A percentile compares a stretch with the other conserved stretches of the same genome.
phyloP scores from a whole-genome alignment of 176 grass and related monocot species.

The Oryza nivara region DNA sequence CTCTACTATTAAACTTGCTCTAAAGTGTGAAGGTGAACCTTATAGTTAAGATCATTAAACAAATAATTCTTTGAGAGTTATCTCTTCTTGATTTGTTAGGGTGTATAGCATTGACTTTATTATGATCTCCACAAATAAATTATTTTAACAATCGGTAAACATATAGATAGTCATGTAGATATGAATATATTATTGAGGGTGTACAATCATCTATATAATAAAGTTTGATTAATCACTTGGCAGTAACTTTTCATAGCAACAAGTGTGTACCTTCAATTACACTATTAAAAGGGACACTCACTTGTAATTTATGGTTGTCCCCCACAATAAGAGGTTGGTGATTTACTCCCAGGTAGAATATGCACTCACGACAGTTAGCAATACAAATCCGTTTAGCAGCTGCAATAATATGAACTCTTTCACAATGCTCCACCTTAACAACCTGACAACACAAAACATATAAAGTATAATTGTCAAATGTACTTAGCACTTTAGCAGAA shows the following conservation, averaged over 20 bases:
- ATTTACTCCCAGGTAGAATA: constrained; percentile 95
- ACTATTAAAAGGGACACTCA: constrained; percentile 39
- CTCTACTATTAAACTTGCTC: too few relatives aligned
- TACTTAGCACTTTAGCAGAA: background rate
- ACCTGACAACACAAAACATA: constrained; percentile 55
- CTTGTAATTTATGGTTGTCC: constrained; percentile 99
- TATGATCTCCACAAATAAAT: background rate
- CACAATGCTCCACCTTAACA: constrained; percentile 96
- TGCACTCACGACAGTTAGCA: constrained; percentile 92
- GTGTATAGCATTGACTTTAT: background rate
- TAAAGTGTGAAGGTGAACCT: background rate
- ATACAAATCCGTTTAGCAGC: constrained; percentile 92
- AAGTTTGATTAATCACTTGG: constrained; percentile 13
- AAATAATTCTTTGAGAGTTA: background rate
- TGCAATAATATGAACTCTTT: constrained; percentile 95
- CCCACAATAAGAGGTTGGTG: constrained; percentile 85
- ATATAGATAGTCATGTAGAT: background rate
- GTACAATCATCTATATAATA: background rate
- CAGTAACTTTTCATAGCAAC: background rate
- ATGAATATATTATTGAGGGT: background rate
- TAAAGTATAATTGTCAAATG: constrained; percentile 25
- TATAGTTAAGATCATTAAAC: too few relatives aligned
- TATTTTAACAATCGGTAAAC: background rate
- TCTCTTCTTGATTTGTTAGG: background rate
- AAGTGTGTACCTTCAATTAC: constrained; percentile 10